phyloP scores from a whole-genome alignment of 2,329 filamentous ascomycete genomes.

The Penicillium sp. region DNA sequence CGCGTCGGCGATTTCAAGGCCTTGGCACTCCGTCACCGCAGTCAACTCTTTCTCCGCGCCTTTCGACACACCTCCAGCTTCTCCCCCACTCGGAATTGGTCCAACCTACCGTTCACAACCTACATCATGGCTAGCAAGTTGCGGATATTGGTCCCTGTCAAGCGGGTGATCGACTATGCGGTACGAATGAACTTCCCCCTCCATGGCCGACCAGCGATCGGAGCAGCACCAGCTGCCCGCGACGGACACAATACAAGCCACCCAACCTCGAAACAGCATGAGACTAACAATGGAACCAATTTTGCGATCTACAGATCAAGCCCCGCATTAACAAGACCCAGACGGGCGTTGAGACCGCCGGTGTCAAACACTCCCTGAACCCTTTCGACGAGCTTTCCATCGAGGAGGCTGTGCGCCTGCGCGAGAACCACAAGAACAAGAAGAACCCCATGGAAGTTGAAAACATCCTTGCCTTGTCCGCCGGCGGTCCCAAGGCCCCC shows the following conservation, averaged over 20 bases:
- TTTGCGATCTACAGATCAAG: conserved; percentile 55
- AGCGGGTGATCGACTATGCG: conserved; percentile 84
- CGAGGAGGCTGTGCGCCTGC: conserved; percentile 92
- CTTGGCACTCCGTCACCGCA: conserved; percentile 35
- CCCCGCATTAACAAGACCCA: conserved; percentile 67
- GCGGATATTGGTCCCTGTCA: conserved; percentile 75
- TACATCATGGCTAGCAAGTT: conserved; percentile 50
- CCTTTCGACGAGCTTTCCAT: conserved; percentile 98
- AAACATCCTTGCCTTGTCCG: conserved; percentile 86
- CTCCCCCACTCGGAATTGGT: conserved; percentile 8
- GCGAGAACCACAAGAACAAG: conserved; percentile 60
- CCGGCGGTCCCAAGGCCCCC: conserved; percentile 80
- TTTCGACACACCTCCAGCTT: conserved; percentile 6
- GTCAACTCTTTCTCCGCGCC: conserved; percentile 13
- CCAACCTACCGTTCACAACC: conserved; percentile 3
- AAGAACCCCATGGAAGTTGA: conserved; percentile 74
- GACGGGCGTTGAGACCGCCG: conserved; percentile 86
- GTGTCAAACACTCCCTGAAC: conserved; percentile 98
- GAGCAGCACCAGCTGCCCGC: background rate
- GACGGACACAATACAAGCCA: background rate
- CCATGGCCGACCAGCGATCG: conserved; percentile 8
- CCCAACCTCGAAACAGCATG: background rate
- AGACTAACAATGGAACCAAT: background rate
- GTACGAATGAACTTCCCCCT: conserved; percentile 47
- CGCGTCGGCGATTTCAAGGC: conserved; percentile 30